A percentile compares a stretch with the other conserved stretches of the same genome.
Conservation (phyloP, 2,329 filamentous ascomycete genomes). For the Apiospora pterosperma region DNA sequence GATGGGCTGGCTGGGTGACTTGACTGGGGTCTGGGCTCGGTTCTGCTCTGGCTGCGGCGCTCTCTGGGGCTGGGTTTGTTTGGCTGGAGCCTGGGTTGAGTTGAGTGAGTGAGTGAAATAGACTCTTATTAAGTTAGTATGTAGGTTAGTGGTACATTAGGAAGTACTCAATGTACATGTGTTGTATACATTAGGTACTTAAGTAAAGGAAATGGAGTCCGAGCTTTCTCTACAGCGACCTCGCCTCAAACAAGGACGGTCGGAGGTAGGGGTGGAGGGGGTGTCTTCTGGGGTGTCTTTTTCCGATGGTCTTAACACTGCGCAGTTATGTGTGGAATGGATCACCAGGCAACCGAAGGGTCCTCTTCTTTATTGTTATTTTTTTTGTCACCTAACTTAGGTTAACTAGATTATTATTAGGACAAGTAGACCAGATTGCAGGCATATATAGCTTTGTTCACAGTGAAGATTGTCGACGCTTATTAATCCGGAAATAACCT, state of each 20-base stretch:
- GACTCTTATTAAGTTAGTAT: not conserved
- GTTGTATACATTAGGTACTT: no score
- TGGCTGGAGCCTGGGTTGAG: not conserved
- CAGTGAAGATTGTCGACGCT: no score
- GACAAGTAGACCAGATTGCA: no score
- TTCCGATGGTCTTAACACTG: not conserved
- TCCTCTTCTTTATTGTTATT: not conserved
- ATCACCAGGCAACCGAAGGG: conserved; percentile 1
- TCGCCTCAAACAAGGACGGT: conserved; percentile 1
- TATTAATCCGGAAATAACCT: not conserved
- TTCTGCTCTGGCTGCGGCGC: not conserved
- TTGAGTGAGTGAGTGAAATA: no score
- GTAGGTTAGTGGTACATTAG: no score
- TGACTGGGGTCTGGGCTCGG: not conserved
- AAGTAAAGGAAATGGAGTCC: not conserved
- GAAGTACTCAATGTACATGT: no score
- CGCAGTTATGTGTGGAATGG: not conserved
- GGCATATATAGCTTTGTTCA: not conserved
- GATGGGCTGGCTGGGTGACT: not conserved
- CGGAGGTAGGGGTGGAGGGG: not conserved
- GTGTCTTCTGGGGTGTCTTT: no score
- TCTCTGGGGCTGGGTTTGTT: not conserved
- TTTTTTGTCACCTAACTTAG: not conserved
- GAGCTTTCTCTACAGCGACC: not conserved
- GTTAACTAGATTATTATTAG: not conserved